Base-by-base conservation (phyloP, 176 grass and related monocot species). In the Melocanna baccifera region DNA sequence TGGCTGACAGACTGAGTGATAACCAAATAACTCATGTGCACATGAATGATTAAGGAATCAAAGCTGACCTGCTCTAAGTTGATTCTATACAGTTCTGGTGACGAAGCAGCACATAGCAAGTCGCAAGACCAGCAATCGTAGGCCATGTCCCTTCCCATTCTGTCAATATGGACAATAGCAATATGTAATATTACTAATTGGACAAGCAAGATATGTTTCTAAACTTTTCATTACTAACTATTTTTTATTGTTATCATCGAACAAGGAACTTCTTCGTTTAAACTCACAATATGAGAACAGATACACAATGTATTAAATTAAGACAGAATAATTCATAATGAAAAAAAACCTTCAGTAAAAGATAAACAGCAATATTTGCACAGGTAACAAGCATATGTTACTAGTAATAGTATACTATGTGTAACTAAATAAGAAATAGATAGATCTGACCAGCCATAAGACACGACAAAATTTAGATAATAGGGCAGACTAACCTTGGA, bases 101-200 rank as follows among this genome's bases (percentile, higher is more conserved):
- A 98, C 58, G 96, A 95, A 90, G 96, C 92, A 85, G 92, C 92
- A 46, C 92, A 98, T 64, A 98, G 62, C 80, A 98, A 90, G 82
- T 98, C 91, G 51, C 96, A 98, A 69, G 96, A 95, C 92, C 92
- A 98, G 67, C 91, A 93, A 86, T 98, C 92, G 51, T 98, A 98
- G 41, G 86, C 82, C 76, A 98, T 90, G 80, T 98, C 96, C 78
- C 96, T 98, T 82, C 96, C 96, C 96, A 98, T 95, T 82, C 96
- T 98, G 82, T 77, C 20, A 90, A 77, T 81, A 63, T 29, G 28
- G 34, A 83, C 11, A 81, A 66, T 23, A 20, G 19, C 26, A 57
- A 77, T 37, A 65, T 40, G 7, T 43, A 43, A 81, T 53, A 43
- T 20, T 69, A 28, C 64, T 55, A 78, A 70, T 64, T 71, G 55